Percentiles rank a stretch among this genome's conserved stretches.
These are phyloP conservation scores for Blastobotrys buckinghamii DNA, from an alignment of 1,139 yeast species.

Conservation along the genomic window DNA sequence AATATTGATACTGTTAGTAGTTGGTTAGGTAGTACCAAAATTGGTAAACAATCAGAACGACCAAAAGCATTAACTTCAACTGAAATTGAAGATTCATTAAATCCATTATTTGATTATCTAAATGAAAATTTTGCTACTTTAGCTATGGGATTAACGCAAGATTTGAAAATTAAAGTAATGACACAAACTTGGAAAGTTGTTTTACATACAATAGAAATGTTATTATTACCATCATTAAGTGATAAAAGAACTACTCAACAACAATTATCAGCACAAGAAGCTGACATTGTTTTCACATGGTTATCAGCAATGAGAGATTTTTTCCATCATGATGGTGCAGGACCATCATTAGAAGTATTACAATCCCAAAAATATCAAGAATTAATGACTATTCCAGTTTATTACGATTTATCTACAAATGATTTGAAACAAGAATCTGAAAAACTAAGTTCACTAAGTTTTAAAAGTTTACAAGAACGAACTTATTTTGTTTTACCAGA, in stretches of 20 bases:
- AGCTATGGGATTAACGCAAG: conserved; percentile 57
- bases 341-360: conserved; percentile 64
- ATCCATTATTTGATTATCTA: conserved; percentile 69
- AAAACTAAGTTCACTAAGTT: conserved; percentile 36
- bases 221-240: conserved; percentile 66
- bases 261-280: conserved; percentile 53
- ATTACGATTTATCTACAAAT: conserved; percentile 51
- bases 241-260: conserved; percentile 47
- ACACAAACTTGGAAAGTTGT: conserved; percentile 70
- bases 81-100: conserved; percentile 60
- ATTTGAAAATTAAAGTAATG: conserved; percentile 61
- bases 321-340: conserved; percentile 78
- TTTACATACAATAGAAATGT: conserved; percentile 55
- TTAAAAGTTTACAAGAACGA: conserved; percentile 26
- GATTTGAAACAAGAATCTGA: conserved; percentile 57
- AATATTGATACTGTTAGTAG: conserved; percentile 50
- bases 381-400: conserved; percentile 56
- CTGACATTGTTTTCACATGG: conserved; percentile 72
- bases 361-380: conserved; percentile 63
- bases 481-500: conserved; percentile 41
- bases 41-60: conserved; percentile 16
- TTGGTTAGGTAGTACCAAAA: conserved; percentile 41
- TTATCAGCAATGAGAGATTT: conserved; percentile 59
- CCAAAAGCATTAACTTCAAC: conserved; percentile 36
- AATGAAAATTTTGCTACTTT: conserved; percentile 63